Conservation (phyloP, 805 yeast genomes). For the Dipodascus albidus region DNA sequence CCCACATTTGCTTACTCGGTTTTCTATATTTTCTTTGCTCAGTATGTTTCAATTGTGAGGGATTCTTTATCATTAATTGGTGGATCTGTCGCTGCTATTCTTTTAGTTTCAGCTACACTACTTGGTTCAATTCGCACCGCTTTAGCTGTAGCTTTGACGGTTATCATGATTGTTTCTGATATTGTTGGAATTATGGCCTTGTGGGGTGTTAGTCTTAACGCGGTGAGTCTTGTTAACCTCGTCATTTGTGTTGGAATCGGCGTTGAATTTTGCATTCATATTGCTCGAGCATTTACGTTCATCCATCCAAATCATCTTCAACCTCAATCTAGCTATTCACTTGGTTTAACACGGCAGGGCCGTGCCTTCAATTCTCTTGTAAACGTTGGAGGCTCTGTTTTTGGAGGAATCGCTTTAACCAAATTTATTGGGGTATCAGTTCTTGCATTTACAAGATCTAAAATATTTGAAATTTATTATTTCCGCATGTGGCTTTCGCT, state of each 20-base stretch:
- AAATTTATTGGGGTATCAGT: constrained; percentile 82
- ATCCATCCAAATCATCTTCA: constrained; percentile 10
- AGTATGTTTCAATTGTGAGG: constrained; percentile 56
- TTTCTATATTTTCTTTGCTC: constrained; percentile 86
- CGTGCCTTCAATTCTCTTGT: constrained; percentile 47
- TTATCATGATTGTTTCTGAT: constrained; percentile 52
- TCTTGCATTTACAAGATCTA: constrained; percentile 74
- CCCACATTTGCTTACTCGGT: constrained; percentile 84
- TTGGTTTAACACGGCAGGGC: constrained; percentile 22
- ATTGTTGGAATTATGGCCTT: constrained; percentile 73
- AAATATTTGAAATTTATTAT: constrained; percentile 83
- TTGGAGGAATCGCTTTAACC: constrained; percentile 84
- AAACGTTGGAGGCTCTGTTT: constrained; percentile 80
- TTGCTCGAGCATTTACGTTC: constrained; percentile 64
- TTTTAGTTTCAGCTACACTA: constrained; percentile 40
- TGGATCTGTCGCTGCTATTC: constrained; percentile 28
- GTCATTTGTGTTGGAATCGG: constrained; percentile 89
- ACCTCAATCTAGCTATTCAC: not conserved
- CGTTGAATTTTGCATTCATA: constrained; percentile 86
- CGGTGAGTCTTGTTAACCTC: constrained; percentile 79
- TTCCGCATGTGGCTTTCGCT: constrained; percentile 90
- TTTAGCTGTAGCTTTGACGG: constrained; percentile 41
- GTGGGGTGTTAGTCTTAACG: constrained; percentile 71
- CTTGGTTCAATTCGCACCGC: constrained; percentile 62
- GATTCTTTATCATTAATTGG: constrained; percentile 36